Conservation (phyloP, 257 asterid genomes). For the Solanum lycopersicoides region DNA sequence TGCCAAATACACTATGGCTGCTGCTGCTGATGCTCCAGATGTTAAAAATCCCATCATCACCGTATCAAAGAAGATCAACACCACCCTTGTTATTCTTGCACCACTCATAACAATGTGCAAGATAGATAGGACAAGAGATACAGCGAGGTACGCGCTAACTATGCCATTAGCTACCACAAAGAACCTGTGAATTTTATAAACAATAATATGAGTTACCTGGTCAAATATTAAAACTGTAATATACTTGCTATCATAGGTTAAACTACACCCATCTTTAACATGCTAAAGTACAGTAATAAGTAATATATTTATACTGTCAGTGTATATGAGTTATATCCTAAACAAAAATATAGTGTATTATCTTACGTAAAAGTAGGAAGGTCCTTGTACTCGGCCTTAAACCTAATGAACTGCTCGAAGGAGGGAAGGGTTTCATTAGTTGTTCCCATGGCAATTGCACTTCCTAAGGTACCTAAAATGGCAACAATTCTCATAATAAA, state of each 20-base stretch:
- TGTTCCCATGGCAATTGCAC: slow-evolving; percentile 56
- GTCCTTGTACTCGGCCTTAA: slow-evolving; percentile 32
- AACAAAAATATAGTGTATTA: not conserved
- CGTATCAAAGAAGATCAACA: slow-evolving; percentile 54
- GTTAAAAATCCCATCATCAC: slow-evolving; percentile 43
- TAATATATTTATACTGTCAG: no score
- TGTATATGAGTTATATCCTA: not conserved
- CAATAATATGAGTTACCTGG: not conserved
- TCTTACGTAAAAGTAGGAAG: slow-evolving; percentile 66
- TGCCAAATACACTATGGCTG: slow-evolving; percentile 59
- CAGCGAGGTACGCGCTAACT: slow-evolving; percentile 40
- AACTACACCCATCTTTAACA: no score
- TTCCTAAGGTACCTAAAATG: slow-evolving; percentile 37
- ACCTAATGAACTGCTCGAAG: slow-evolving; percentile 25
- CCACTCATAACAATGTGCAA: slow-evolving; percentile 56
- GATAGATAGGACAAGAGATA: slow-evolving; percentile 53
- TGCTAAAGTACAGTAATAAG: not conserved
- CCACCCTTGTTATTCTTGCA: slow-evolving; percentile 36
- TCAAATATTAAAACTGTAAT: no score
- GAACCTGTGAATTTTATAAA: slow-evolving; percentile 27
- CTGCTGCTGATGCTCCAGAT: slow-evolving; percentile 75
- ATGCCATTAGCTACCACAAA: slow-evolving; percentile 54
- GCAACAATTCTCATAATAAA: slow-evolving; percentile 48
- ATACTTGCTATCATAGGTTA: no score
- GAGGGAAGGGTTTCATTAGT: slow-evolving; percentile 21